phyloP scores from a whole-genome alignment of 2,329 filamentous ascomycete species.

The Diaporthe vaccinii region DNA sequence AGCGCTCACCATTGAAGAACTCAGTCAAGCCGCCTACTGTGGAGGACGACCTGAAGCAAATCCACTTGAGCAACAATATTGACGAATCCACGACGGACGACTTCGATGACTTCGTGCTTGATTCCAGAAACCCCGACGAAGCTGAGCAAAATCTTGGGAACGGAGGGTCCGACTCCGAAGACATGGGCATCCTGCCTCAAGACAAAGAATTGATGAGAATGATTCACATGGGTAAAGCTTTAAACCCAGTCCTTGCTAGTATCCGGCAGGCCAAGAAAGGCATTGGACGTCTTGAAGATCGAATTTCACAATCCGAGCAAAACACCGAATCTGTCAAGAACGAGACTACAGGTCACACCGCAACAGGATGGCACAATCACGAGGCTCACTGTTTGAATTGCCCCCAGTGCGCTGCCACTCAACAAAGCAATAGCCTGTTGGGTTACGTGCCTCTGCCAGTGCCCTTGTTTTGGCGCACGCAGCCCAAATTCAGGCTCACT shows the following conservation, averaged over 20 bases:
- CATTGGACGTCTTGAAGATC: slow-evolving; percentile 69
- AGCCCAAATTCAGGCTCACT: slow-evolving; percentile 62
- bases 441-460: slow-evolving; percentile 59
- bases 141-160: slow-evolving; percentile 46
- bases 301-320: slow-evolving; percentile 58
- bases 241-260: slow-evolving; percentile 64
- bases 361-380: background rate
- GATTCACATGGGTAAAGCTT: slow-evolving; percentile 65
- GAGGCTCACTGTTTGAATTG: slow-evolving; percentile 26
- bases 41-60: slow-evolving; percentile 67
- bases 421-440: slow-evolving; percentile 41
- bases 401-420: slow-evolving; percentile 11
- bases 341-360: background rate
- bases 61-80: slow-evolving; percentile 66
- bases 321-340: background rate
- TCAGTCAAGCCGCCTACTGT: slow-evolving; percentile 67
- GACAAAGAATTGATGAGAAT: slow-evolving; percentile 59
- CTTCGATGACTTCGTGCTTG: slow-evolving; percentile 63
- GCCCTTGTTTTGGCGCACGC: slow-evolving; percentile 61
- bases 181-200: slow-evolving; percentile 45
- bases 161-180: slow-evolving; percentile 34
- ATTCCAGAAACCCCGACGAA: slow-evolving; percentile 46
- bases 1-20: slow-evolving; percentile 63
- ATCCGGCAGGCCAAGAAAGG: slow-evolving; percentile 69
- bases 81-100: slow-evolving; percentile 73